Evolutionary conservation across 164 flowering plant species (phyloP).

Genomic region (Chloranthus sessilifolius): DNA sequence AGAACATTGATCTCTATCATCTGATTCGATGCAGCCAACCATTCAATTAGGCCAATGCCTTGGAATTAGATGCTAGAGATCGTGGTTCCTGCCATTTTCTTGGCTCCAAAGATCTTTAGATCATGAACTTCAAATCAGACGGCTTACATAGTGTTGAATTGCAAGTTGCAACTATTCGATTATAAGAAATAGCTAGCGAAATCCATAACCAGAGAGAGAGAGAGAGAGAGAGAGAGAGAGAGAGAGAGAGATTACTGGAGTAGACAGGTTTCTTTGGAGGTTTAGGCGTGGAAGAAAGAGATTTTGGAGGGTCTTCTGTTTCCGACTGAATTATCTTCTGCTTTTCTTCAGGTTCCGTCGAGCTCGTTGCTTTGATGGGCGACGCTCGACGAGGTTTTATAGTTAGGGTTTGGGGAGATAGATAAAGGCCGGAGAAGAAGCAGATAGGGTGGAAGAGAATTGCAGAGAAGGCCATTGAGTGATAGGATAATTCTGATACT

Average conservation of each 20-base stretch:
- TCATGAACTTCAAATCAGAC: too few species aligned
- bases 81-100: too few species aligned
- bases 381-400: constrained; percentile 17
- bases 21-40: too few species aligned
- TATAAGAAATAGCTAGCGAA: too few species aligned
- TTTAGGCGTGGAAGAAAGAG: constrained; percentile 21
- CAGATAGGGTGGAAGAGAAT: constrained; percentile 22
- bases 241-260: constrained; percentile 38
- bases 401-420: too few species aligned
- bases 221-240: not conserved
- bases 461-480: constrained; percentile 49
- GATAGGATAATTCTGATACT: too few species aligned
- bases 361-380: constrained; percentile 24
- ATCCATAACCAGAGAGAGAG: not conserved
- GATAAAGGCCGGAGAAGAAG: constrained; percentile 21
- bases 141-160: too few species aligned
- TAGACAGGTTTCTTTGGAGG: constrained; percentile 58
- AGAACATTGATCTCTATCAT: too few species aligned
- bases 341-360: constrained; percentile 31
- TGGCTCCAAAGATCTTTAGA: too few species aligned
- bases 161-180: too few species aligned
- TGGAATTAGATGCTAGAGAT: too few species aligned
- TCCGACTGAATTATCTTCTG: constrained; percentile 23
- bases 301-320: constrained; percentile 17
- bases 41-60: too few species aligned